phyloP scores from a whole-genome alignment of 2,329 filamentous ascomycete species.

The Tothia fuscella region DNA sequence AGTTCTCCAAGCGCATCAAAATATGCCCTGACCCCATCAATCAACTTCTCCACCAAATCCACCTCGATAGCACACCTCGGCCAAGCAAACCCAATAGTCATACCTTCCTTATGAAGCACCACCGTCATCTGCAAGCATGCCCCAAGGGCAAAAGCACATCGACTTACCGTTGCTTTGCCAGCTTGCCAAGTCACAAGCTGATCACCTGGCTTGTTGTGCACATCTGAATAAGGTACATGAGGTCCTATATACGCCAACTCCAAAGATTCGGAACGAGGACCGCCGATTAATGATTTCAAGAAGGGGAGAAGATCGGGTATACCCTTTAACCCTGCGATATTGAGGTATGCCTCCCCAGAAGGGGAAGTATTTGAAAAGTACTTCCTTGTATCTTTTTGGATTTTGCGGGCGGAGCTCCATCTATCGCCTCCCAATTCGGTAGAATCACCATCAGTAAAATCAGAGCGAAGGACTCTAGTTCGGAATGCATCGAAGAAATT shows the following conservation, averaged over 20 bases:
- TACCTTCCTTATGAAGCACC: background rate
- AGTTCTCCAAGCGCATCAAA: too few species aligned
- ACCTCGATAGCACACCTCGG: background rate
- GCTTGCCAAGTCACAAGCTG: background rate
- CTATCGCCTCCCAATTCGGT: background rate
- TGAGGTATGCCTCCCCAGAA: background rate
- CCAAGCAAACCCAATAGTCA: background rate
- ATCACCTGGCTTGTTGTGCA: too few species aligned
- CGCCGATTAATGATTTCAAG: background rate
- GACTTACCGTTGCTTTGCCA: background rate
- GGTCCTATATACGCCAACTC: background rate
- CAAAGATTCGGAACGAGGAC: background rate
- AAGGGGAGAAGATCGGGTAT: background rate
- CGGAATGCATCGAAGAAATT: conserved; percentile 6
- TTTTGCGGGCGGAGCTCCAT: background rate
- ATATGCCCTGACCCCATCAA: background rate
- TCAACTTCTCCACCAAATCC: background rate
- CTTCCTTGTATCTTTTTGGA: conserved; percentile 2
- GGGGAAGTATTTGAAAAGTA: background rate
- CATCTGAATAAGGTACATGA: background rate
- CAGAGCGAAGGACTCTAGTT: background rate
- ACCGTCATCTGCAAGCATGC: background rate
- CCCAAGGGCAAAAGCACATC: background rate
- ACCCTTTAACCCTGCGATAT: background rate
- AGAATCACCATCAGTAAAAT: background rate